Percentiles rank a stretch among this genome's conserved stretches.
Evolutionary conservation across 148 eudicot genomes (phyloP).

Genomic region (Spergularia marina): DNA sequence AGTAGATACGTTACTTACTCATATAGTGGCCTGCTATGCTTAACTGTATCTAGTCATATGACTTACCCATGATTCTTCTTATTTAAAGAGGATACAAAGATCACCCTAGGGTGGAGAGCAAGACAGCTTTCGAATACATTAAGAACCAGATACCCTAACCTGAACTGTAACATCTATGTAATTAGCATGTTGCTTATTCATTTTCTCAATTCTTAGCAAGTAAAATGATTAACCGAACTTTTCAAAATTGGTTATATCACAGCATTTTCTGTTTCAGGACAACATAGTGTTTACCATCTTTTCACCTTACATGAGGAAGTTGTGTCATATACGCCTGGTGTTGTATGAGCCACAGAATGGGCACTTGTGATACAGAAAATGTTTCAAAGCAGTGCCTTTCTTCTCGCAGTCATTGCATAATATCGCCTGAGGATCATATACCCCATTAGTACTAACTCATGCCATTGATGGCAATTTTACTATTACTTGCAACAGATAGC

Average conservation of each 20-base stretch:
- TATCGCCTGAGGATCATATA: constrained; percentile 51
- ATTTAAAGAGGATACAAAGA: constrained; percentile 1
- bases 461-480: constrained; percentile 3
- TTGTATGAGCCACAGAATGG: constrained; percentile 79
- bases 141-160: not conserved
- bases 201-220: constrained; percentile 14
- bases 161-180: constrained; percentile 10
- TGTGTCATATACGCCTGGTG: constrained; percentile 59
- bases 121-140: not conserved
- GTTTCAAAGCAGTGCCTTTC: constrained; percentile 70
- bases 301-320: constrained; percentile 3
- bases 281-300: constrained; percentile 8
- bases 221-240: constrained; percentile 15
- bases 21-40: not conserved
- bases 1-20: not conserved
- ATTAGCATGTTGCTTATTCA: constrained; percentile 12
- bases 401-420: constrained; percentile 91
- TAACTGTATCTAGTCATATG: not conserved
- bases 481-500: constrained; percentile 16
- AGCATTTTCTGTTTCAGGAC: constrained; percentile 13
- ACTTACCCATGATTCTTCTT: not conserved
- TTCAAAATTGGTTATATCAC: constrained; percentile 21
- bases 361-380: constrained; percentile 86
- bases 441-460: not conserved
- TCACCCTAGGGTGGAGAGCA: constrained; percentile 15